Evolutionary conservation across 2,329 filamentous ascomycete species (phyloP).

Genomic region (Balansia obtecta): DNA sequence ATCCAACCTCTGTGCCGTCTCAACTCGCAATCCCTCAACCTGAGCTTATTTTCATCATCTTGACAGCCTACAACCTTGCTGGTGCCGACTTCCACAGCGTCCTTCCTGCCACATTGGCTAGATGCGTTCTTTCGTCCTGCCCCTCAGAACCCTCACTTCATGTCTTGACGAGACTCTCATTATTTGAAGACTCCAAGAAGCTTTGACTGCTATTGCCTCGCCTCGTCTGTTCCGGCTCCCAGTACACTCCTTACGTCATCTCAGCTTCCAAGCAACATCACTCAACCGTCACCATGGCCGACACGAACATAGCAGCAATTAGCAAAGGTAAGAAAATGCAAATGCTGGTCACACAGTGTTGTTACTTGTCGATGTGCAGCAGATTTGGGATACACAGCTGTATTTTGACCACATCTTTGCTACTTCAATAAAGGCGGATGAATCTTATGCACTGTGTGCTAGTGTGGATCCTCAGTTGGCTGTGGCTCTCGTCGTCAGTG

Average conservation of each 20-base stretch:
- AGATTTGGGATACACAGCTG: not conserved
- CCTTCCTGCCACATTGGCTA: not conserved
- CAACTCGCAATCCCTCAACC: not conserved
- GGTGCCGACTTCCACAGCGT: not conserved
- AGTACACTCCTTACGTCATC: constrained; percentile 9
- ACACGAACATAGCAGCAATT: constrained; percentile 22
- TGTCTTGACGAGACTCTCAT: not conserved
- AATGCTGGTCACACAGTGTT: not conserved
- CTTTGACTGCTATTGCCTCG: not conserved
- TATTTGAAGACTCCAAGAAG: not conserved
- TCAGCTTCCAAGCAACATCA: not conserved
- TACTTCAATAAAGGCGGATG: not conserved
- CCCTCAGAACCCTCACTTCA: not conserved
- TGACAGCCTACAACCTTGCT: not conserved
- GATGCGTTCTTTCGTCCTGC: not conserved
- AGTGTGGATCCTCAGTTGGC: not conserved
- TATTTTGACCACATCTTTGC: not conserved
- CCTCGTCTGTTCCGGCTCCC: not conserved
- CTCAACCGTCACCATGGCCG: constrained; percentile 17
- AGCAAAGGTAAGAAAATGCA: constrained; percentile 20
- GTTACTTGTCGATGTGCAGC: not conserved
- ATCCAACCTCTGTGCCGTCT: not conserved
- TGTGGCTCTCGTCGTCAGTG: not conserved
- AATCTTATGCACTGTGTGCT: not conserved
- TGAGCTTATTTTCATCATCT: not conserved